Conservation (phyloP, 1,284 basidiomycete genomes). For the Kwoniella shivajii region DNA sequence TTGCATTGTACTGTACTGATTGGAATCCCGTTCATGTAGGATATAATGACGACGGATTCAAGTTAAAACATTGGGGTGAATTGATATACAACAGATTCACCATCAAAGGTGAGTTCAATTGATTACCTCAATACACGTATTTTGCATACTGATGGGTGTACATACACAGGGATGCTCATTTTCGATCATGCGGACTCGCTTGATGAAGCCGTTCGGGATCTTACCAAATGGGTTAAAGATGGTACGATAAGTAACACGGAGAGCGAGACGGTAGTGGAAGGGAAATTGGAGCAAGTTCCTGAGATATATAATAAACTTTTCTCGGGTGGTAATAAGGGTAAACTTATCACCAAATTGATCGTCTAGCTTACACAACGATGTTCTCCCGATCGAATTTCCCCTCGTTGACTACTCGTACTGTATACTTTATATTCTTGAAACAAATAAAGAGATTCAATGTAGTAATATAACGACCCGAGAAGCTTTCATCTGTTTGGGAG, state of each 20-base stretch:
- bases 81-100: conserved; percentile 2
- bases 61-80: conserved; percentile 1
- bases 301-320: conserved; percentile 1
- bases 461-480: too few relatives aligned
- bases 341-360: conserved; percentile 3
- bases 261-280: conserved; percentile 1
- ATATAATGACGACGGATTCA: neutral
- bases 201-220: conserved; percentile 1
- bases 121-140: neutral
- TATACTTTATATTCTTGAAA: neutral
- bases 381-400: too few relatives aligned
- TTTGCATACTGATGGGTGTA: neutral
- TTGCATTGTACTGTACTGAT: too few relatives aligned
- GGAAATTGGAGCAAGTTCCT: conserved; percentile 1
- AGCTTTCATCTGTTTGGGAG: too few relatives aligned
- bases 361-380: too few relatives aligned
- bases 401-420: too few relatives aligned
- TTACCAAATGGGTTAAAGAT: neutral
- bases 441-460: neutral
- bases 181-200: neutral
- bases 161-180: neutral
- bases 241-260: conserved; percentile 4
- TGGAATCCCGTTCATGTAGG: neutral
- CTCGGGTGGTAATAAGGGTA: conserved; percentile 1
- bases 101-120: neutral